A percentile compares a stretch with the other conserved stretches of the same genome.
These are phyloP conservation scores for Fomitopsis pinicola DNA, from an alignment of 1,284 basidiomycete species.

Conservation along the genomic window DNA sequence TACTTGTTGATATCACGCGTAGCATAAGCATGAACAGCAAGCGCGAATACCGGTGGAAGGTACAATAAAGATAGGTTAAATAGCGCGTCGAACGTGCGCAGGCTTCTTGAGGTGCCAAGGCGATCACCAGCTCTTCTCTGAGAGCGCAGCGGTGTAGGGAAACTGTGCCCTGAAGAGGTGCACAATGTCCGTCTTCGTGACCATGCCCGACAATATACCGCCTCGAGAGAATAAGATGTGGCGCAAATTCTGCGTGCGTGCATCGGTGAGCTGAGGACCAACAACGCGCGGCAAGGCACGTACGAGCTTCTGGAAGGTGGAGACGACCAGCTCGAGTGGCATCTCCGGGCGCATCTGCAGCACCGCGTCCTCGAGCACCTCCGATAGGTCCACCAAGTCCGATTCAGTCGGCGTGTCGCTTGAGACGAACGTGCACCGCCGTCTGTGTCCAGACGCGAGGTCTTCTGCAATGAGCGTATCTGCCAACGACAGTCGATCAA, in stretches of 20 bases:
- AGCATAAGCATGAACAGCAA: not conserved
- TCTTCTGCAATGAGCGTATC: slow-evolving; percentile 30
- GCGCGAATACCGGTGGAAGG: not conserved
- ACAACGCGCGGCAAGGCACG: slow-evolving; percentile 16
- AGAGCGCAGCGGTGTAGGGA: slow-evolving; percentile 47
- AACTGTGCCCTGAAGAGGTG: slow-evolving; percentile 55
- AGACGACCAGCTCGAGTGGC: slow-evolving; percentile 65
- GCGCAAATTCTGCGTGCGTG: slow-evolving; percentile 48
- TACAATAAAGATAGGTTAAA: slow-evolving; percentile 1
- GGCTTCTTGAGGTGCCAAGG: no score
- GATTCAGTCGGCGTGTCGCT: slow-evolving; percentile 14
- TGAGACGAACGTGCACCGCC: slow-evolving; percentile 37
- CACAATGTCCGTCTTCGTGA: slow-evolving; percentile 68
- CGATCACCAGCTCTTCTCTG: slow-evolving; percentile 11
- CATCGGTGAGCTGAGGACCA: not conserved
- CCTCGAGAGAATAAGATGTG: slow-evolving; percentile 62
- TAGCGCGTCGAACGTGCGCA: not conserved
- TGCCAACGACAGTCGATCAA: slow-evolving; percentile 9
- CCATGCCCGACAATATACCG: slow-evolving; percentile 57
- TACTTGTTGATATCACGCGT: no score
- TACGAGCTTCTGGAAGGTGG: slow-evolving; percentile 71
- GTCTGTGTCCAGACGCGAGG: slow-evolving; percentile 22
- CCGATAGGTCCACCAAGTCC: slow-evolving; percentile 42
- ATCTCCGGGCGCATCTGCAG: slow-evolving; percentile 64
- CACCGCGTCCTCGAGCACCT: slow-evolving; percentile 51